A percentile compares a stretch with the other conserved stretches of the same genome.
Conservation (phyloP, 176 grass and related monocot genomes). For the Elaeis guineensis region DNA sequence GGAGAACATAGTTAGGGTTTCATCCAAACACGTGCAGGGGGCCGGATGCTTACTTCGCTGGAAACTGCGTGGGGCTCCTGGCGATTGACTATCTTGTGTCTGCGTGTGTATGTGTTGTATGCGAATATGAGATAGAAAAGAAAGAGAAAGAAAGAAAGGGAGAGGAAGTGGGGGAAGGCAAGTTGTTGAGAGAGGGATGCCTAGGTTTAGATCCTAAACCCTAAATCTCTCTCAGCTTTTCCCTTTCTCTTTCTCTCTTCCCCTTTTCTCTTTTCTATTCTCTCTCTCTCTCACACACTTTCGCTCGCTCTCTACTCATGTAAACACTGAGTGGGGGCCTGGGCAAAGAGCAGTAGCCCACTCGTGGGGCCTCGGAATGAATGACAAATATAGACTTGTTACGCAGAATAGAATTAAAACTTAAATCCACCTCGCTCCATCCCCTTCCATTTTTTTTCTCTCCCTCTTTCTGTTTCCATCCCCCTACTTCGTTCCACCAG, state of each 20-base stretch:
- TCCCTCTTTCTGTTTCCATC: too few relatives aligned
- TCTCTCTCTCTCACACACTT: slow-evolving; percentile 3
- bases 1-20: slow-evolving; percentile 5
- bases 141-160: not conserved
- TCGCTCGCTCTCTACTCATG: not conserved
- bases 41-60: slow-evolving; percentile 17
- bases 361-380: slow-evolving; percentile 70
- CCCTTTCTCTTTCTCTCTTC: not conserved
- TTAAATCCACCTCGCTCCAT: not conserved
- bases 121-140: not conserved
- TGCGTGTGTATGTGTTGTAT: too few relatives aligned
- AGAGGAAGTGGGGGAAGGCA: not conserved
- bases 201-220: slow-evolving; percentile 8
- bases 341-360: slow-evolving; percentile 23
- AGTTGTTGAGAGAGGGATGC: not conserved
- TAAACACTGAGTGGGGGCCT: slow-evolving; percentile 23
- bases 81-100: slow-evolving; percentile 18
- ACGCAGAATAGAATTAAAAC: not conserved
- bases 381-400: slow-evolving; percentile 2
- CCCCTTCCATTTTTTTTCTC: too few relatives aligned
- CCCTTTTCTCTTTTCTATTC: not conserved
- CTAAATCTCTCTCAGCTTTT: not conserved
- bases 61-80: slow-evolving; percentile 13
- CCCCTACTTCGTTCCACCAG: too few relatives aligned
- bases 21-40: slow-evolving; percentile 11